Evolutionary conservation across 192 early-diverging fungal genomes (phyloP).

Genomic region (Backusella morwellensis): DNA sequence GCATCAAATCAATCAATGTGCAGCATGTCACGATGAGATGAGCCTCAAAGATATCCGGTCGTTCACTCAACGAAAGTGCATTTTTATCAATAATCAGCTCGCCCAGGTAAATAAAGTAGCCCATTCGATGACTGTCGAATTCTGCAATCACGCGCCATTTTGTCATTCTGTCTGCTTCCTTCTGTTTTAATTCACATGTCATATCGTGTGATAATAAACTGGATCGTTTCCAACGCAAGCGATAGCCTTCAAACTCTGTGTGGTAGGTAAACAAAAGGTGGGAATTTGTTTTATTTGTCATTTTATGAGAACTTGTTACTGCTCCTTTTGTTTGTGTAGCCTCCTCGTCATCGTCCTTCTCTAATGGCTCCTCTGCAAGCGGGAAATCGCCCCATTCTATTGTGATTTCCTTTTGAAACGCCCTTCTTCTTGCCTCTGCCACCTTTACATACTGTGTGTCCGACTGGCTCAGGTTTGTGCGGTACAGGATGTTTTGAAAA

Average conservation of each 20-base stretch:
- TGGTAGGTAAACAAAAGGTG: constrained; percentile 29
- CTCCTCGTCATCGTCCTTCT: constrained; percentile 3
- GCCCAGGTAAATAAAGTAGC: constrained; percentile 31
- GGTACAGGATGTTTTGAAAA: constrained; percentile 34
- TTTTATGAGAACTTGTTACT: constrained; percentile 1
- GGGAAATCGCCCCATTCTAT: constrained; percentile 23
- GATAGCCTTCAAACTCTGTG: constrained; percentile 17
- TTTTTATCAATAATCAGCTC: constrained; percentile 22
- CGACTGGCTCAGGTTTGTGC: neutral
- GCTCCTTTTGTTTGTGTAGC: neutral
- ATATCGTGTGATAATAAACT: constrained; percentile 33
- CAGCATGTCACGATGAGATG: constrained; percentile 30
- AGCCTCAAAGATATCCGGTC: constrained; percentile 21
- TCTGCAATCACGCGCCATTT: constrained; percentile 22
- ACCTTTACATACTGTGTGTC: constrained; percentile 9
- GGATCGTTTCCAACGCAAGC: constrained; percentile 31
- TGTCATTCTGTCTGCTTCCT: neutral
- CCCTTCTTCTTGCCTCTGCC: constrained; percentile 28
- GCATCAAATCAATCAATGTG: constrained; percentile 30
- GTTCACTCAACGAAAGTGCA: constrained; percentile 4
- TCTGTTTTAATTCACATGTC: constrained; percentile 16
- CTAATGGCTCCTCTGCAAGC: neutral
- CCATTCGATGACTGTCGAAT: constrained; percentile 37
- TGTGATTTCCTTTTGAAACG: constrained; percentile 36
- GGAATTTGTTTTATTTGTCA: constrained; percentile 20